Evolutionary conservation across 192 early-diverging fungal genomes (phyloP).

Genomic region (Entomortierella parvispora): DNA sequence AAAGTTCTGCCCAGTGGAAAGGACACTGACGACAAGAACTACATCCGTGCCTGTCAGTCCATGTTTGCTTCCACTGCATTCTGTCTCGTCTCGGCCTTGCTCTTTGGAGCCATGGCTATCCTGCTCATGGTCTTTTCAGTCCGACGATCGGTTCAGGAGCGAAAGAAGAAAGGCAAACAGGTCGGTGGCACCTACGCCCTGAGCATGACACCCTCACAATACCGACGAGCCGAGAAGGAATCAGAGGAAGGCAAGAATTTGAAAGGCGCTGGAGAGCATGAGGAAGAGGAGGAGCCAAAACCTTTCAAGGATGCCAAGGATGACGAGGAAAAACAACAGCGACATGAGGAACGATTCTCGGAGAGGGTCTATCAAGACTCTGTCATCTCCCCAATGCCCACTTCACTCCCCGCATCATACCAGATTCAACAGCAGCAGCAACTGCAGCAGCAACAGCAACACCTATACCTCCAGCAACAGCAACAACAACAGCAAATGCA

Average conservation of each 20-base stretch:
- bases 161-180: constrained; percentile 10
- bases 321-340: not conserved
- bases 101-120: constrained; percentile 19
- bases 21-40: constrained; percentile 20
- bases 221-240: constrained; percentile 21
- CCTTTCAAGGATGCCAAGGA: not conserved
- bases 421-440: not conserved
- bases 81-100: constrained; percentile 24
- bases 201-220: constrained; percentile 18
- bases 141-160: constrained; percentile 4
- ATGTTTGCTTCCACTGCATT: constrained; percentile 42
- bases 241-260: constrained; percentile 20
- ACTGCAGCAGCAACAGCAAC: not conserved
- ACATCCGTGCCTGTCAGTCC: constrained; percentile 30
- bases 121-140: constrained; percentile 28
- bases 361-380: constrained; percentile 28
- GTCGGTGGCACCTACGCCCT: constrained; percentile 35
- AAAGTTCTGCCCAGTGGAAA: constrained; percentile 26
- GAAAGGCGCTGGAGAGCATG: constrained; percentile 39
- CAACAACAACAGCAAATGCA: constrained; percentile 22
- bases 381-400: constrained; percentile 10
- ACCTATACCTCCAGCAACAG: not conserved
- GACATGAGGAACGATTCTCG: constrained; percentile 20
- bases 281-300: constrained; percentile 8
- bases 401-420: constrained; percentile 2